Base-by-base conservation (phyloP, 2,329 filamentous ascomycete species). In the Coleophoma crateriformis region DNA sequence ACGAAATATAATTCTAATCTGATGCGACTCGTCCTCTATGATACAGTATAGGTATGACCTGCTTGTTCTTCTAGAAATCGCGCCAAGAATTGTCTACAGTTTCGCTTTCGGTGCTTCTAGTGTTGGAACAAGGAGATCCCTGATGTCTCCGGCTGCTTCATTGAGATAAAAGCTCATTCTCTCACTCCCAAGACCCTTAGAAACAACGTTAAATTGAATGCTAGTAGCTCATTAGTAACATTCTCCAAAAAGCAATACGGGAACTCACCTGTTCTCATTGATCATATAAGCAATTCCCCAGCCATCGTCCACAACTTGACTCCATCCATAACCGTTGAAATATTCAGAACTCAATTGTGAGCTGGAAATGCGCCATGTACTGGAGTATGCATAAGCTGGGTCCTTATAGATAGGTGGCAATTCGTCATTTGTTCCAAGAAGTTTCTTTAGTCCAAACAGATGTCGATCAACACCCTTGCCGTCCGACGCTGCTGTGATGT, bases 241-340 rank as follows among this genome's bases (percentile, higher is more conserved):
- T 40, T 5, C 4, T 3, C 32, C 20, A n/a, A 13, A 22, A n/a
- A 17, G 17, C 35, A 20, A 39, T 17, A 12, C 34, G 33, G 40
- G 20, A 33, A 64, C 75, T 69, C 66, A 89, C 86, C 83, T 91
- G 71, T 96, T 95, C 78, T 97, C 92, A 67, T 99, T 99, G 69
- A 99, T 97, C 94, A 99, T 99, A 69, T 99, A 99, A 37, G 94
- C 94, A 65, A 99, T 95, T 57, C 94, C 94, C 71, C 94, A 99
- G 32, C 94, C 94, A 53, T 87, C 88, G 64, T 97, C 91, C 49
- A 97, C 87, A 47, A 99, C 94, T 75, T 99, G 92, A 66, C 88
- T 94, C 94, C 94, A 99, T 42, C 94, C 94, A 70, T 99, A 99
- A 20, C 95, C 94, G 68, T 99, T 99, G 73, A 97, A 99, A 77